Conservation (phyloP, 202 grass and related monocot species). For the Panicum hallii region DNA sequence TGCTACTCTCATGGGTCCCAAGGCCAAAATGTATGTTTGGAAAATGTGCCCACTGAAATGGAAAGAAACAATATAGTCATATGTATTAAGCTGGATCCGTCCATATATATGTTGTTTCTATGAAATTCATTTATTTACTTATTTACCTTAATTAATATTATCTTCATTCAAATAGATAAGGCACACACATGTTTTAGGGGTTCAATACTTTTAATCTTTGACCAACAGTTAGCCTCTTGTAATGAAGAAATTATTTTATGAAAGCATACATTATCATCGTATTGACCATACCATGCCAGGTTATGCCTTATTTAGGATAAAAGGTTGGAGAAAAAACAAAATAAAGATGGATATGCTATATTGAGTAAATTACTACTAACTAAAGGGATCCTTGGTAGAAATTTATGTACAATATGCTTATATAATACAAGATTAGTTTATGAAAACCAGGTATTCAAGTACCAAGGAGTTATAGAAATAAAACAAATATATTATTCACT, state of each 20-base stretch:
- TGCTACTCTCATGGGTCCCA: slow-evolving; percentile 65
- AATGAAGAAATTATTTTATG: not conserved
- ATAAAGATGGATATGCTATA: not conserved
- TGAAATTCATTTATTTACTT: not conserved
- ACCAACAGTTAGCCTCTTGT: not conserved
- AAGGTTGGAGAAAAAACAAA: not conserved
- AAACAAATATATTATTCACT: not conserved
- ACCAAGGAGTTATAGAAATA: not conserved
- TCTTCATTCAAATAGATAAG: not conserved
- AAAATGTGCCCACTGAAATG: slow-evolving; percentile 92
- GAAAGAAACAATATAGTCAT: not conserved
- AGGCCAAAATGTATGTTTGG: slow-evolving; percentile 86
- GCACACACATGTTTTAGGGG: not conserved
- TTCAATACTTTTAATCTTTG: not conserved
- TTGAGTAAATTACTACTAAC: not conserved
- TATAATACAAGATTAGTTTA: not conserved
- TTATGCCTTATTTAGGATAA: not conserved
- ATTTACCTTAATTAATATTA: not conserved
- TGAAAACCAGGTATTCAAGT: not conserved
- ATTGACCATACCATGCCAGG: not conserved
- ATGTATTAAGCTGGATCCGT: not conserved
- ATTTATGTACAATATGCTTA: not conserved
- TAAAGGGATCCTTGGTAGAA: not conserved
- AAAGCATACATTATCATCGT: not conserved
- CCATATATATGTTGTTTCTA: not conserved